Evolutionary conservation across 495 filamentous ascomycete genomes (phyloP).

Genomic region (Daldinia concentrica): DNA sequence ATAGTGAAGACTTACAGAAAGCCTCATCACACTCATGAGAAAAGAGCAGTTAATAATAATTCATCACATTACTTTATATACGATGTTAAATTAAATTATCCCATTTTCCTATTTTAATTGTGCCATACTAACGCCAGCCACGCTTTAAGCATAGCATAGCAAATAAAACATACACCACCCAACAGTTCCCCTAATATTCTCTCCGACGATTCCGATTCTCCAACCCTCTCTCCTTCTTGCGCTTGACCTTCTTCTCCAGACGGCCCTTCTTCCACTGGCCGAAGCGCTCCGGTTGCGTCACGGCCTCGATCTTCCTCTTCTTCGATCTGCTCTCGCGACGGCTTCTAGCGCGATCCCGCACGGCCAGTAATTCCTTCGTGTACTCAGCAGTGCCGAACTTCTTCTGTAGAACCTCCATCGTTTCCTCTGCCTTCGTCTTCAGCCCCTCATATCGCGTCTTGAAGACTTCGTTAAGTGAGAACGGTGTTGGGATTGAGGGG

Average conservation of each 20-base stretch:
- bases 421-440: constrained; percentile 71
- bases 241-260: constrained; percentile 83
- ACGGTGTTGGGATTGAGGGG: constrained; percentile 71
- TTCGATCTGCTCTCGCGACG: constrained; percentile 75
- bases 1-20: no score
- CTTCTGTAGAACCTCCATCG: constrained; percentile 79
- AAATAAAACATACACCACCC: neutral
- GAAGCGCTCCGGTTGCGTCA: constrained; percentile 79
- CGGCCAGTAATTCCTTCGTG: constrained; percentile 70
- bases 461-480: constrained; percentile 72
- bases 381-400: constrained; percentile 85
- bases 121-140: neutral
- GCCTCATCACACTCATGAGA: no score
- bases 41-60: no score
- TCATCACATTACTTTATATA: neutral
- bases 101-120: neutral
- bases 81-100: neutral
- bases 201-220: constrained; percentile 75
- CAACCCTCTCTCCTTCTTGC: constrained; percentile 77
- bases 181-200: constrained; percentile 51
- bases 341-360: constrained; percentile 72
- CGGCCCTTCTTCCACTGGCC: constrained; percentile 84
- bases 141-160: neutral
- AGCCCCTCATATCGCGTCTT: constrained; percentile 72
- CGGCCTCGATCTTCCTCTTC: constrained; percentile 87